These are phyloP conservation scores for Pythium rhizo-oryzae DNA, from an alignment of 352 stramenopile species.

Conservation along the genomic window DNA sequence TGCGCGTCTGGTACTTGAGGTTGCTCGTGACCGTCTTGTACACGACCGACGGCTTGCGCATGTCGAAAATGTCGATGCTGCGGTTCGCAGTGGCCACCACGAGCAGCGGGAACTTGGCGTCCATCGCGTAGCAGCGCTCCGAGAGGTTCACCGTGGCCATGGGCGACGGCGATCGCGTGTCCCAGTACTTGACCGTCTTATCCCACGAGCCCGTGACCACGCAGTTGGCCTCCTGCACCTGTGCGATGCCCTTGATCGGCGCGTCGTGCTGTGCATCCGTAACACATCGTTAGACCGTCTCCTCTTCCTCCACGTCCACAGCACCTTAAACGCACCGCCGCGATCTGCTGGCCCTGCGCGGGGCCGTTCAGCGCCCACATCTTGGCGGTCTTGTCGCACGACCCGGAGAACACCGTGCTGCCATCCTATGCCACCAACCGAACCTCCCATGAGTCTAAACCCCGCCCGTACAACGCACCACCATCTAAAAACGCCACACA, in stretches of 20 bases:
- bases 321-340: slow-evolving; percentile 50
- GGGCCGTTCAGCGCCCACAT: slow-evolving; percentile 93
- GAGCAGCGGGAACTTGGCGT: slow-evolving; percentile 92
- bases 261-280: slow-evolving; percentile 78
- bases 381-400: slow-evolving; percentile 94
- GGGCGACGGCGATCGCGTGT: slow-evolving; percentile 89
- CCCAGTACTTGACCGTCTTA: slow-evolving; percentile 97
- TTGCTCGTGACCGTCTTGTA: slow-evolving; percentile 85
- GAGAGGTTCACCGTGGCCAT: slow-evolving; percentile 91
- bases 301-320: slow-evolving; percentile 15
- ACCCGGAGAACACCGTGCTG: slow-evolving; percentile 92
- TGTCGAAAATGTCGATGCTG: slow-evolving; percentile 88
- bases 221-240: slow-evolving; percentile 84
- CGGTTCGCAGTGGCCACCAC: slow-evolving; percentile 94
- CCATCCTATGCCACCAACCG: slow-evolving; percentile 68
- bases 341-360: slow-evolving; percentile 75
- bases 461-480: background rate
- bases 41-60: slow-evolving; percentile 86
- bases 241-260: slow-evolving; percentile 89
- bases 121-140: slow-evolving; percentile 95
- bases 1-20: slow-evolving; percentile 90
- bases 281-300: background rate
- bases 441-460: background rate
- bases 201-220: slow-evolving; percentile 95
- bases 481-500: background rate